Conservation (phyloP, 805 yeast genomes). For the Candida nitratophila region DNA sequence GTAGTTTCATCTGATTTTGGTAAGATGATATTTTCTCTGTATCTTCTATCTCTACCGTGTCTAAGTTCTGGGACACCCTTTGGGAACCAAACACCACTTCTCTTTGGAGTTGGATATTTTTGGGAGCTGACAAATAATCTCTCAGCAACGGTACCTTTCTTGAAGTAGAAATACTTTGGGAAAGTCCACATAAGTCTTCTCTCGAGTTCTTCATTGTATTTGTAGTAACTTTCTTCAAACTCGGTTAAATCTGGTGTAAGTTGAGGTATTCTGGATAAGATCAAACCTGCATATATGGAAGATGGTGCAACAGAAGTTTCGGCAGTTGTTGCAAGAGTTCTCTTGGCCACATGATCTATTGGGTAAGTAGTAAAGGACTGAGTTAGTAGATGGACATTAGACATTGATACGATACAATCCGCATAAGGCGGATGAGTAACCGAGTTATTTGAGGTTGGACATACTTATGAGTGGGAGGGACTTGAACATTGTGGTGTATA, state of each 20-base stretch:
- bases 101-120: conserved; percentile 63
- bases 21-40: conserved; percentile 68
- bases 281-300: conserved; percentile 40
- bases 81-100: conserved; percentile 72
- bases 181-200: conserved; percentile 95
- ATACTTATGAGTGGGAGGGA: not conserved
- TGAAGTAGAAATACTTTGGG: conserved; percentile 88
- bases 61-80: conserved; percentile 81
- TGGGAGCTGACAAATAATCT: conserved; percentile 72
- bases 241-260: conserved; percentile 69
- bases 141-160: conserved; percentile 83
- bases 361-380: no score
- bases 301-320: not conserved
- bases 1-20: conserved; percentile 46
- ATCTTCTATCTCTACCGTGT: conserved; percentile 83
- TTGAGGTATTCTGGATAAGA: conserved; percentile 77
- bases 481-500: not conserved
- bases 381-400: conserved; percentile 1
- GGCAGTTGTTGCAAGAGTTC: conserved; percentile 8
- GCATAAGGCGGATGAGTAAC: no score
- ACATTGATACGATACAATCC: no score
- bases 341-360: conserved; percentile 4
- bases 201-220: conserved; percentile 81
- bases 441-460: no score
- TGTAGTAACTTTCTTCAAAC: conserved; percentile 69